Base-by-base conservation (phyloP, 352 stramenopile species). In the Globisporangium echinulatum region DNA sequence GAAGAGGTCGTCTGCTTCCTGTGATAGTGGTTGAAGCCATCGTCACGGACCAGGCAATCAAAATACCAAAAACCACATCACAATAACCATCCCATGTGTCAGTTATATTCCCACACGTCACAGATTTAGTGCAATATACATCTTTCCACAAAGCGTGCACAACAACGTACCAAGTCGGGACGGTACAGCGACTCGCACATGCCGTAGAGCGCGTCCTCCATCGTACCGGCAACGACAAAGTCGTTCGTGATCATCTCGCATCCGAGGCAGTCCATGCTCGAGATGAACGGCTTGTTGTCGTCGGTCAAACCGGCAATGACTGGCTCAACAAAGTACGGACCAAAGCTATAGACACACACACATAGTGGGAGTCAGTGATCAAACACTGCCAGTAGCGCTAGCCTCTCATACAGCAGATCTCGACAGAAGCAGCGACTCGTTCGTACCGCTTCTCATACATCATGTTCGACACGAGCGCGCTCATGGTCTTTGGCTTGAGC, bases 101-200 rank as follows among this genome's bases (percentile, higher is more conserved):
- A 33, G 25, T 33, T 33, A 33, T 3, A 33, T 33, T 33, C 25
- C 1, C 25, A 33, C 25, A 33, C 25, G 25, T 33, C 25, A 33
- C 25, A 33, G 25, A 33, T 33, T 33, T 3, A 33, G 25, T 33
- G 25, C 25, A 3, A 33, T 33, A 33, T 3, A 33, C 25, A 33
- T 33, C 25, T 33, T 33, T 1, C 25, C 25, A 33, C 25, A 33
- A 33, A 33, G 25, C 25, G 25, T 33, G 25, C 25, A 33, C 25
- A 33, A 3, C 25, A 33, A 33, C 25, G 25, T 33, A 33, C 25
- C 88, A 99, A 89, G 72, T 99, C 84, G 43, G 96, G 96, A 70
- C 96, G 94, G 75, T 97, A 99, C 48, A 99, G 80, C 61, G 95
- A 97, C 72, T 99, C 97, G 69, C 97, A 99, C 92, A 98, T 99